A percentile compares a stretch with the other conserved stretches of the same genome.
Evolutionary conservation across 2,329 filamentous ascomycete species (phyloP).

Genomic region (Coleophoma cylindrospora): DNA sequence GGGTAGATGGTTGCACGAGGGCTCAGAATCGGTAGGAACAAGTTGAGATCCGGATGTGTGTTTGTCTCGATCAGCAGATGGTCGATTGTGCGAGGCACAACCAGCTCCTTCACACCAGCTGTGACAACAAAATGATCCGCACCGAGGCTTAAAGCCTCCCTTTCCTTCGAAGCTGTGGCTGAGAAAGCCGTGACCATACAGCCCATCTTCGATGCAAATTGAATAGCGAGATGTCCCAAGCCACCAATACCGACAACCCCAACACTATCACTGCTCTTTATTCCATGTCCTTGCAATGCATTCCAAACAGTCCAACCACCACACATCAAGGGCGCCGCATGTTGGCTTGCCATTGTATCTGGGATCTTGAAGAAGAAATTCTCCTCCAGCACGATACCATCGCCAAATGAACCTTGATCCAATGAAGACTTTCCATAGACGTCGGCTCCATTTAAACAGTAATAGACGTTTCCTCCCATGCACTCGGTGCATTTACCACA

Average conservation of each 20-base stretch:
- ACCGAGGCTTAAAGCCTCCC: constrained; percentile 53
- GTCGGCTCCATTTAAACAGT: constrained; percentile 30
- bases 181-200: constrained; percentile 53
- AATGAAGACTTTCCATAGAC: constrained; percentile 31
- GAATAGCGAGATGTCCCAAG: constrained; percentile 55
- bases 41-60: too few relatives aligned
- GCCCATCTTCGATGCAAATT: constrained; percentile 58
- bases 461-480: constrained; percentile 32
- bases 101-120: constrained; percentile 19
- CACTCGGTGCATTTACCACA: constrained; percentile 39
- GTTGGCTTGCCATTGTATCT: constrained; percentile 24
- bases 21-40: too few relatives aligned
- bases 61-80: constrained; percentile 8
- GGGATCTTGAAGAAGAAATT: constrained; percentile 33
- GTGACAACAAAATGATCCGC: constrained; percentile 52
- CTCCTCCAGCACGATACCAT: constrained; percentile 31
- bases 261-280: constrained; percentile 22
- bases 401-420: constrained; percentile 40
- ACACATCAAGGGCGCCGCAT: constrained; percentile 40
- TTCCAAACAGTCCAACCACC: constrained; percentile 34
- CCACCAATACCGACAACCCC: constrained; percentile 50
- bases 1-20: too few relatives aligned
- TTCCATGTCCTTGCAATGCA: constrained; percentile 26
- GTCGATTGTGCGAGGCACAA: constrained; percentile 8
- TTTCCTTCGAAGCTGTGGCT: constrained; percentile 53